A percentile compares a stretch with the other conserved stretches of the same genome.
These are phyloP conservation scores for Neurospora sp. DNA, from an alignment of 495 filamentous ascomycete genomes.

Conservation along the genomic window DNA sequence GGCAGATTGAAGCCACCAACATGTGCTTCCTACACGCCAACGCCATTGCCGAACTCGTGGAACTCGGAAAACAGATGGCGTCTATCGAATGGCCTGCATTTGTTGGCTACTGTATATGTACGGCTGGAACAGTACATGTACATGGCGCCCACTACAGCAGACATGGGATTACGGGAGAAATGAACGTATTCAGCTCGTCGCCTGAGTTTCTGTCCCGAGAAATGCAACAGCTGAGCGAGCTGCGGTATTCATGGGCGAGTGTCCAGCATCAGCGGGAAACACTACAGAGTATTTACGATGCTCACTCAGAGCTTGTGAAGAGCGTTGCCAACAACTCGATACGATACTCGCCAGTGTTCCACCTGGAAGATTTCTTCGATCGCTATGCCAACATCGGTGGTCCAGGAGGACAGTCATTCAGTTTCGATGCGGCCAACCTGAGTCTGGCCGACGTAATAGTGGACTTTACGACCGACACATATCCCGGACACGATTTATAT, in stretches of 20 bases:
- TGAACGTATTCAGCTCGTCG: conserved; percentile 39
- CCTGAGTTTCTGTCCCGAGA: conserved; percentile 64
- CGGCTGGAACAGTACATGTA: conserved; percentile 75
- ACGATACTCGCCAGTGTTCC: conserved; percentile 67
- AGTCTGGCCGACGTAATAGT: conserved; percentile 44
- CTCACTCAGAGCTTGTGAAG: conserved; percentile 64
- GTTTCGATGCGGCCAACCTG: conserved; percentile 41
- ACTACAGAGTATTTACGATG: conserved; percentile 60
- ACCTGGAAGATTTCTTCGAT: conserved; percentile 80
- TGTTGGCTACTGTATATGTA: conserved; percentile 71
- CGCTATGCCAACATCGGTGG: conserved; percentile 49
- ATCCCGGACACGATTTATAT: conserved; percentile 33
- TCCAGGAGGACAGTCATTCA: conserved; percentile 30
- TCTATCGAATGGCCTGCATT: conserved; percentile 75
- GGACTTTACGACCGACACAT: conserved; percentile 38
- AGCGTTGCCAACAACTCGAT: conserved; percentile 46
- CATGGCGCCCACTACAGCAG: conserved; percentile 71
- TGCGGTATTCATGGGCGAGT: conserved; percentile 63
- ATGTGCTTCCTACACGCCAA: conserved; percentile 82
- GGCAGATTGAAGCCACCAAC: conserved; percentile 83
- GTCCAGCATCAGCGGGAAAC: conserved; percentile 72
- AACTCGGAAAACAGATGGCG: conserved; percentile 54
- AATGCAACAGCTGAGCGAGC: conserved; percentile 65
- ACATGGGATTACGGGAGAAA: conserved; percentile 50
- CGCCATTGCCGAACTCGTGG: conserved; percentile 73